phyloP scores from a whole-genome alignment of 225 moss, liverwort and hornwort species.

The Rhytidiadelphus loreus region DNA sequence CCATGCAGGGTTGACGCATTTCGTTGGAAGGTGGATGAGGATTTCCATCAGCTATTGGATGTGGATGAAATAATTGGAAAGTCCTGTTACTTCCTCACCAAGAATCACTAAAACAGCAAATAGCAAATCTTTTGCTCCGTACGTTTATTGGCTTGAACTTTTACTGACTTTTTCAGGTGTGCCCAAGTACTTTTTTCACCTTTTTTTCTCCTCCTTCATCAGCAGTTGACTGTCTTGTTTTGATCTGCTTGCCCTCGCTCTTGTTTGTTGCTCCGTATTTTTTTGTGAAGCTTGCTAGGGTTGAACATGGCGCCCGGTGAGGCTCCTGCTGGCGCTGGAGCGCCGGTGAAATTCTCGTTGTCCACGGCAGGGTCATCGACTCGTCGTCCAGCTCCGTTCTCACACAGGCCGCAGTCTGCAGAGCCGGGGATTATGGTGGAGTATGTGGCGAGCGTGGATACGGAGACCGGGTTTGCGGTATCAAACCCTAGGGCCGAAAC shows the following conservation, averaged over 20 bases:
- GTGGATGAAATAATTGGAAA: background rate
- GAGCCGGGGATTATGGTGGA: constrained; percentile 15
- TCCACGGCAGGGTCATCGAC: constrained; percentile 39
- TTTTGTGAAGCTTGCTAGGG: too few species aligned
- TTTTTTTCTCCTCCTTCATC: background rate
- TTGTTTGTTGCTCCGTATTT: background rate
- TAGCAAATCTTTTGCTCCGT: background rate
- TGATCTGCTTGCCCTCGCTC: background rate
- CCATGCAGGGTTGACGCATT: constrained; percentile 1
- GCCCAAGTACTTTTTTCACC: background rate
- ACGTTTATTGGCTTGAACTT: background rate
- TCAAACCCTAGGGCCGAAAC: constrained; percentile 22
- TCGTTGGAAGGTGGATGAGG: background rate
- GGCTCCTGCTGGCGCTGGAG: background rate
- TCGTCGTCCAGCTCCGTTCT: constrained; percentile 35
- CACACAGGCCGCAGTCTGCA: constrained; percentile 31
- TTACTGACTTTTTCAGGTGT: background rate
- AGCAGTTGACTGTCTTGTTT: background rate
- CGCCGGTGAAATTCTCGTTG: constrained; percentile 47
- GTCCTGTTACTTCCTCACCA: background rate
- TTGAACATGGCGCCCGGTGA: background rate
- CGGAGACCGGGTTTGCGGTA: constrained; percentile 41
- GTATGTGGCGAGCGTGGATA: constrained; percentile 62
- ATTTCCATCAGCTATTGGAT: background rate
- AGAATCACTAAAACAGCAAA: background rate